These are phyloP conservation scores for Candida gorgasii DNA, from an alignment of 805 yeast species.

Conservation along the genomic window DNA sequence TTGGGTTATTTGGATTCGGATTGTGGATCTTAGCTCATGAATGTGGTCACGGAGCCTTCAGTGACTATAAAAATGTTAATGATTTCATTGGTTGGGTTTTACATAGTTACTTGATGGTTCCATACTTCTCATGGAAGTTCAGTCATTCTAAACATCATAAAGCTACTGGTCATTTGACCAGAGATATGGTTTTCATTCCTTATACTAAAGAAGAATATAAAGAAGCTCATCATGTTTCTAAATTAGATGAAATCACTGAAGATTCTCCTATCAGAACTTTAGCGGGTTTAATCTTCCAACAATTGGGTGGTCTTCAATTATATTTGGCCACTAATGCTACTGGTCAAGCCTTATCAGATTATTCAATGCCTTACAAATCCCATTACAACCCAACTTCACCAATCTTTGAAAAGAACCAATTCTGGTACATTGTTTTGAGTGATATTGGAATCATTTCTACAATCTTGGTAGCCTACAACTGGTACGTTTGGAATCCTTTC, in stretches of 20 bases:
- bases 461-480: conserved; percentile 48
- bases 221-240: conserved; percentile 30
- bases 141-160: conserved; percentile 63
- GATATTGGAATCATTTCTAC: conserved; percentile 56
- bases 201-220: conserved; percentile 49
- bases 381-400: conserved; percentile 60
- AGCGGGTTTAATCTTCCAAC: conserved; percentile 49
- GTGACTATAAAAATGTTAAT: conserved; percentile 53
- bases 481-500: conserved; percentile 54
- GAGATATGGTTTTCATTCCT: conserved; percentile 64
- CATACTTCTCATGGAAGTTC: conserved; percentile 64
- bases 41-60: conserved; percentile 65
- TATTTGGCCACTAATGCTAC: conserved; percentile 56
- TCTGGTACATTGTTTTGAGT: conserved; percentile 54
- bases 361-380: conserved; percentile 43
- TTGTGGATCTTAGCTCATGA: conserved; percentile 65
- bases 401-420: conserved; percentile 53
- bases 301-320: conserved; percentile 54
- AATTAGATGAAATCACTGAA: conserved; percentile 48
- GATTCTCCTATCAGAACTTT: conserved; percentile 57
- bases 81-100: conserved; percentile 62
- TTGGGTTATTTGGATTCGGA: conserved; percentile 58
- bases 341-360: conserved; percentile 49
- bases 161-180: conserved; percentile 60
- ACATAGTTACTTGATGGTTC: conserved; percentile 58